These are phyloP conservation scores for Lachancea dasiensis DNA, from an alignment of 805 yeast genomes.

Conservation along the genomic window DNA sequence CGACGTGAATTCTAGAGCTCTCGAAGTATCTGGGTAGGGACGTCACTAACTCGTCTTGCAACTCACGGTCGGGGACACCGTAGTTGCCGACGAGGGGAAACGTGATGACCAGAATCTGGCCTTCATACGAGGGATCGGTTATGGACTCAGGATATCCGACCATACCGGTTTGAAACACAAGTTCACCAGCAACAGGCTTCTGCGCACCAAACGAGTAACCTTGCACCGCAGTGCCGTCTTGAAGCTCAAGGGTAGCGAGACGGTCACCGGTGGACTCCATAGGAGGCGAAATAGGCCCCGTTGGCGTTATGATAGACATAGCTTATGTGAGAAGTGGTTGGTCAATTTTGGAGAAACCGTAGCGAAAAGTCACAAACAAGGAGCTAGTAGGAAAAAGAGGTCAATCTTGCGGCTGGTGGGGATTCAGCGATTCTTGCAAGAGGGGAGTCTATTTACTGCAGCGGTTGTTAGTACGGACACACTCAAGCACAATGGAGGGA, in stretches of 20 bases:
- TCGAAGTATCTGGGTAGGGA: conserved; percentile 88
- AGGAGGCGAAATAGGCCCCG: conserved; percentile 87
- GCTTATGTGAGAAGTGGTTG: not conserved
- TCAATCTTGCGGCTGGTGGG: conserved; percentile 4
- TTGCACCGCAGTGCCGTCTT: conserved; percentile 78
- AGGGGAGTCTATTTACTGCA: not conserved
- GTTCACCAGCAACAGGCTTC: conserved; percentile 86
- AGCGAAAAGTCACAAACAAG: not conserved
- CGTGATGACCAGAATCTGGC: conserved; percentile 94
- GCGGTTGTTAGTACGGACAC: conserved; percentile 1
- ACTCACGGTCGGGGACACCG: conserved; percentile 92
- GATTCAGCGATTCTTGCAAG: conserved; percentile 1
- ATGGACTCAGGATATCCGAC: conserved; percentile 98
- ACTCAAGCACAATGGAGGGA: not conserved
- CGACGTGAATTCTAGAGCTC: conserved; percentile 85
- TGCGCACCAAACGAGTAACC: conserved; percentile 98
- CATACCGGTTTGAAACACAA: conserved; percentile 99
- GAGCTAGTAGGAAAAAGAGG: conserved; percentile 1
- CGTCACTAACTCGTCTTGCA: conserved; percentile 66
- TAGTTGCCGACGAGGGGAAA: conserved; percentile 97
- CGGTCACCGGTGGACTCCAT: conserved; percentile 78
- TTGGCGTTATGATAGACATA: conserved; percentile 43
- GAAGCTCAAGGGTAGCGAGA: conserved; percentile 80
- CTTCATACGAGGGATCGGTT: conserved; percentile 97
- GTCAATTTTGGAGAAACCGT: not conserved